Evolutionary conservation across 139 green algal species (phyloP).

Genomic region (Micractinium sp.): DNA sequence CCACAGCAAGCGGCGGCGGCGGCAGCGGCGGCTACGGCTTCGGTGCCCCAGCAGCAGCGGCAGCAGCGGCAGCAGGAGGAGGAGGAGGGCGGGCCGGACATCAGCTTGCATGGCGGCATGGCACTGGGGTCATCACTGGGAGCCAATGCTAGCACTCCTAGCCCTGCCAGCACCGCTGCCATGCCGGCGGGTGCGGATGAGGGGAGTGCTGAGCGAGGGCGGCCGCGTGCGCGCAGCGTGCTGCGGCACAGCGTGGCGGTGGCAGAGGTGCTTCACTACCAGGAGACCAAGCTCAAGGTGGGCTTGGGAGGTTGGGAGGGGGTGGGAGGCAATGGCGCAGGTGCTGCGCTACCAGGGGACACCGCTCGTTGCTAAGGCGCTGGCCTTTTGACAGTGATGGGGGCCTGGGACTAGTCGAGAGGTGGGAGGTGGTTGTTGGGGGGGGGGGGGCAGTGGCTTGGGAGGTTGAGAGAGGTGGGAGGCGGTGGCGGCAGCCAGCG

Average conservation of each 20-base stretch:
- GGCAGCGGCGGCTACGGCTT: no score
- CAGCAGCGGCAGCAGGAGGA: background rate
- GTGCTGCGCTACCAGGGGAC: slow-evolving; percentile 1
- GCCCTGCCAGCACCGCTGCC: background rate
- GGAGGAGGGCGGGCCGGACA: background rate
- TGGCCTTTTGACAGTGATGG: background rate
- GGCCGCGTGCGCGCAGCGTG: background rate
- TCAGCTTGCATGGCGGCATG: background rate
- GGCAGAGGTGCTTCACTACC: background rate
- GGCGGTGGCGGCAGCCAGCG: background rate
- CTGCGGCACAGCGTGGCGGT: slow-evolving; percentile 2
- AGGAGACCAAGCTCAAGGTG: background rate
- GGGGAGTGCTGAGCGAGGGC: background rate
- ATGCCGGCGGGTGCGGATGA: background rate
- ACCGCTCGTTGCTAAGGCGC: background rate
- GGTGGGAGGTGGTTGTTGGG: background rate
- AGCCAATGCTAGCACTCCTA: background rate
- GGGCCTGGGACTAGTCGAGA: background rate
- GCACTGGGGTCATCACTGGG: background rate
- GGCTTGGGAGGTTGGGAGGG: no score
- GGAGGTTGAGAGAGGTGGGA: no score
- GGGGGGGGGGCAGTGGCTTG: no score
- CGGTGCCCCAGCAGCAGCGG: background rate
- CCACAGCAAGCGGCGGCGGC: background rate
- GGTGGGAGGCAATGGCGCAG: background rate